These are phyloP conservation scores for Coemansia sp. DNA, from an alignment of 192 early-diverging fungal species.

Conservation along the genomic window DNA sequence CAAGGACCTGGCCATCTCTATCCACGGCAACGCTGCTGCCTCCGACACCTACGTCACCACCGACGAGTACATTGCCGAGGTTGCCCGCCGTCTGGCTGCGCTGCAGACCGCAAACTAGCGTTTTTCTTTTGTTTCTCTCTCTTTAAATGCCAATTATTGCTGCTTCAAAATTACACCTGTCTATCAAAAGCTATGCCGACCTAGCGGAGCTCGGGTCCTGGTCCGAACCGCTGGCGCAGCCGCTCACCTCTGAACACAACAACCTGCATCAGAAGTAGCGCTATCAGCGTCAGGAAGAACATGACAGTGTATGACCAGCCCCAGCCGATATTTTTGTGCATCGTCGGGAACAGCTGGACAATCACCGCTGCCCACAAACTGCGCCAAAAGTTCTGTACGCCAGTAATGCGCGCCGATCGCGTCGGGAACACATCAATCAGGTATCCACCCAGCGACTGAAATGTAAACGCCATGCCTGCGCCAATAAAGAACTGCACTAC, in stretches of 20 bases:
- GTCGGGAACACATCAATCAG: constrained; percentile 54
- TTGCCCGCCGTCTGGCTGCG: constrained; percentile 62
- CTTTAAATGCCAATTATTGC: not conserved
- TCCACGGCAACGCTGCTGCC: constrained; percentile 75
- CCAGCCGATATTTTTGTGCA: constrained; percentile 48
- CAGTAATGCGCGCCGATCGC: constrained; percentile 45
- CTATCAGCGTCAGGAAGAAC: constrained; percentile 29
- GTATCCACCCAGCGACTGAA: constrained; percentile 45
- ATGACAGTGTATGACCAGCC: constrained; percentile 48
- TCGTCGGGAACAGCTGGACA: constrained; percentile 46
- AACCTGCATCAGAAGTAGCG: constrained; percentile 25
- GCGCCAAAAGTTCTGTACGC: constrained; percentile 54
- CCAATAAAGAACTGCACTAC: constrained; percentile 45
- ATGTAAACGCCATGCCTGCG: constrained; percentile 43
- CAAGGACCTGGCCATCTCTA: constrained; percentile 95
- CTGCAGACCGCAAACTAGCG: constrained; percentile 29
- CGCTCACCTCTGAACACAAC: constrained; percentile 29
- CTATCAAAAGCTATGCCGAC: not conserved
- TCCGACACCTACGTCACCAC: constrained; percentile 86
- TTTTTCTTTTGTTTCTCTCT: constrained; percentile 2
- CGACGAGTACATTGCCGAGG: constrained; percentile 81
- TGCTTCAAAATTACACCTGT: not conserved
- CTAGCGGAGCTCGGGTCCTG: not conserved
- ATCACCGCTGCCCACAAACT: constrained; percentile 44
- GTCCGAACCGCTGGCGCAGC: constrained; percentile 34